A percentile compares a stretch with the other conserved stretches of the same genome.
Evolutionary conservation across 208 protist species (phyloP).

Genomic region (Acanthamoeba polyphaga): DNA sequence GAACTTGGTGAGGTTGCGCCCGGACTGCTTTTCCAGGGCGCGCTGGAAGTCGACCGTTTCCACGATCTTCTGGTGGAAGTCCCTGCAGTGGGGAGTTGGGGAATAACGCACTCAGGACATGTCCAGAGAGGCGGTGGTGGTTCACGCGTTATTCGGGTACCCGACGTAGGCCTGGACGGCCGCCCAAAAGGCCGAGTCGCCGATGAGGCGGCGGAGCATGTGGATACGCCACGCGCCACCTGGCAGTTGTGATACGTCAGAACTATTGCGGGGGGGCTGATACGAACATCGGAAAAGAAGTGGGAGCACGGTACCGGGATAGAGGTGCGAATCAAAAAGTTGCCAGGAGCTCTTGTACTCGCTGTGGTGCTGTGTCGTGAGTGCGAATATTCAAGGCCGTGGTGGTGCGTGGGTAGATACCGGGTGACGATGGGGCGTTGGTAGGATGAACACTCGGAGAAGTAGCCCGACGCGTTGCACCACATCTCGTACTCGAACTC

Average conservation of each 20-base stretch:
- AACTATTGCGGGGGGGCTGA: no score
- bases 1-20: conserved; percentile 47
- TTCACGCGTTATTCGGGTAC: not conserved
- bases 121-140: not conserved
- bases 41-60: conserved; percentile 55
- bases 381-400: not conserved
- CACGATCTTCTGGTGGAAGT: conserved; percentile 31
- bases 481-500: conserved; percentile 62
- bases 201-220: conserved; percentile 31
- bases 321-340: conserved; percentile 41
- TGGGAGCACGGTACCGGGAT: not conserved
- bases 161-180: conserved; percentile 5
- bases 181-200: conserved; percentile 38
- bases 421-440: conserved; percentile 50
- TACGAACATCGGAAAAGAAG: not conserved
- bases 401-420: not conserved
- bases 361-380: not conserved
- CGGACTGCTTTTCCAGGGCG: conserved; percentile 45
- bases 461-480: not conserved
- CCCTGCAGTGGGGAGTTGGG: not conserved
- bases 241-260: not conserved
- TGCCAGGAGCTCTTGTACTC: conserved; percentile 50
- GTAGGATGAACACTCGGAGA: conserved; percentile 40
- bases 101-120: not conserved
- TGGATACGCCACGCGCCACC: conserved; percentile 46